Evolutionary conservation across 1,139 yeast species (phyloP), one percentile per base, ranked within the genome.

Genomic region (Hemisphaericaspora lyxosophila): DNA sequence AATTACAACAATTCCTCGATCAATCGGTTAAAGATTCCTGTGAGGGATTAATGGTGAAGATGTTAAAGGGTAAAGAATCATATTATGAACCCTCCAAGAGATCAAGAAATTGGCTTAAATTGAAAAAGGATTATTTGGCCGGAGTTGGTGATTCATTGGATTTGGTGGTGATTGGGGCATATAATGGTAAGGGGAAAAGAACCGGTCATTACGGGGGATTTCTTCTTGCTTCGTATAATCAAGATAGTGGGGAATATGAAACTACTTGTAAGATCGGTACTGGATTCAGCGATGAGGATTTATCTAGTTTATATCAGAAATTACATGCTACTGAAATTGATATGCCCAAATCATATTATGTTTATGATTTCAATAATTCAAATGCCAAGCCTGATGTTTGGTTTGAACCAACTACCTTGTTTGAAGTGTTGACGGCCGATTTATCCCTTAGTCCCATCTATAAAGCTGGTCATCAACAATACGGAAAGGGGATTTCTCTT

Each of bases 201-300:
- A 89, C 97, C 0, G 96, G 95, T 17, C 75, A 84, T 41, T 92
- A 90, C 59, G 99, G 99, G 37, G 98, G 97, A 3, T 92, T 88
- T 55, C 63, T 92, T 27, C 69, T 94, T 39, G 98, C 96, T 0
- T 82, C 94, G 28, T 90, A 88, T 58, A 90, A 92, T 54, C 80
- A 80, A 37, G 96, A 90, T 45, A 77, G 88, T 0, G 97, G 95
- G 16, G 97, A 89, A 51, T 88, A 79, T 55, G 98, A 92, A 58
- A 86, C 97, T 0, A 85, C 95, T 31, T 92, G 98, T 65, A 92
- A 94, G 59, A 90, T 94, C 40, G 98, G 98, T 31, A 94, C 99
- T 0, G 99, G 99, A 0, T 92, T 92, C 57, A 80, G 90, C 27
- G 99, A 92, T 48, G 97, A 86, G 46, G 77, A 82, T 53, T 70